phyloP scores from a whole-genome alignment of 2,329 filamentous ascomycete species.

The Endoconidiophora polonica region DNA sequence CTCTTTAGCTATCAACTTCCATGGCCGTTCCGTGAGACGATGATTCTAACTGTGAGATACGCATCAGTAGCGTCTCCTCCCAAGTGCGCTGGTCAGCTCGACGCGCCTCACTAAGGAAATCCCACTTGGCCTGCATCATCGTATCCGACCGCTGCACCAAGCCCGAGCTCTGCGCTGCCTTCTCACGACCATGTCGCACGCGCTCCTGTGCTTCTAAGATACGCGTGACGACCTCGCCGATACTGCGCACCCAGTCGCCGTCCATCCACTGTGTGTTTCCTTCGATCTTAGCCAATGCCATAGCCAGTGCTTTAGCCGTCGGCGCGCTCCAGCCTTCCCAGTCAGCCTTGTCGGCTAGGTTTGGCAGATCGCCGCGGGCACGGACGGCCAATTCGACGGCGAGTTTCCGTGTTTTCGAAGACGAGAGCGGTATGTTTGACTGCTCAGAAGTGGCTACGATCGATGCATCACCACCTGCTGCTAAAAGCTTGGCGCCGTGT shows the following conservation, averaged over 20 bases:
- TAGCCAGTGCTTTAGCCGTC: conserved; percentile 38
- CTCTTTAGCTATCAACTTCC: conserved; percentile 21
- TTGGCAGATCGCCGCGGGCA: conserved; percentile 26
- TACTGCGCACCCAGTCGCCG: conserved; percentile 45
- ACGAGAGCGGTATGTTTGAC: conserved; percentile 7
- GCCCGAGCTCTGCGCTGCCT: conserved; percentile 18
- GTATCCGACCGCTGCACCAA: conserved; percentile 39
- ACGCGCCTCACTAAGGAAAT: conserved; percentile 50
- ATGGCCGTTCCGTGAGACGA: conserved; percentile 17
- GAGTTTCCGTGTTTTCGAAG: conserved; percentile 22
- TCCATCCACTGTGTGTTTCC: conserved; percentile 33
- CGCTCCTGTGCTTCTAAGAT: conserved; percentile 16
- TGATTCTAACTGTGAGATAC: conserved; percentile 31
- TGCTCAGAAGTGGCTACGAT: conserved; percentile 24
- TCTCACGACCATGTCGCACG: conserved; percentile 21
- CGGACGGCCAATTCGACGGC: conserved; percentile 27
- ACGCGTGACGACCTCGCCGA: conserved; percentile 34
- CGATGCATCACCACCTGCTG: conserved; percentile 22
- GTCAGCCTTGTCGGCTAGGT: conserved; percentile 28
- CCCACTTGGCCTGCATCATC: conserved; percentile 61
- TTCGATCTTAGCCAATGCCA: conserved; percentile 22
- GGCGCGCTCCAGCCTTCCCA: conserved; percentile 35
- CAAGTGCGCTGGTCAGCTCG: conserved; percentile 45
- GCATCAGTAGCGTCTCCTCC: conserved; percentile 29
- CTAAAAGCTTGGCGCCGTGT: conserved; percentile 23